These are phyloP conservation scores for Penicillium freii DNA, from an alignment of 2,329 filamentous ascomycete species.

Conservation along the genomic window DNA sequence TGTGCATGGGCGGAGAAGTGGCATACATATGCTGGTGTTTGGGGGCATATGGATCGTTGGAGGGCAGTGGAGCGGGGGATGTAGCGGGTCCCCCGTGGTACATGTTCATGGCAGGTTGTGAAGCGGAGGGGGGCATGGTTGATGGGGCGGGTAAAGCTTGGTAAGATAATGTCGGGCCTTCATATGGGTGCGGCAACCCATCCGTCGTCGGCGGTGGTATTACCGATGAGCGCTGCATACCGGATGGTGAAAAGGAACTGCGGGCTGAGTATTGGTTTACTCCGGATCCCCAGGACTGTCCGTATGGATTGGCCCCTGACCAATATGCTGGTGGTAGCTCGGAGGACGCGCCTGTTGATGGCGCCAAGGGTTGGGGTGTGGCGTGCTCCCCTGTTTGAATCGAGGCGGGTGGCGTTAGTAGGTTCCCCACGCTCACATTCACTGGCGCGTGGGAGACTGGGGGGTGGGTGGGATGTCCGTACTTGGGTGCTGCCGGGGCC, in stretches of 20 bases:
- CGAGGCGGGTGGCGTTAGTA: conserved; percentile 61
- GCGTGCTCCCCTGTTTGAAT: conserved; percentile 51
- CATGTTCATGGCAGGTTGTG: conserved; percentile 48
- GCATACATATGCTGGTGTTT: conserved; percentile 51
- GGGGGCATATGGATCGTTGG: conserved; percentile 59
- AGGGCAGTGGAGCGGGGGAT: conserved; percentile 53
- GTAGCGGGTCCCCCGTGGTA: conserved; percentile 25
- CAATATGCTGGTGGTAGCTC: conserved; percentile 57
- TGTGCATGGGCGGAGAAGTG: conserved; percentile 47
- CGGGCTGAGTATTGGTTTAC: conserved; percentile 45
- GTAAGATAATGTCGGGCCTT: conserved; percentile 60
- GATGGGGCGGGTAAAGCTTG: conserved; percentile 57
- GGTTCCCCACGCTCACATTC: conserved; percentile 58
- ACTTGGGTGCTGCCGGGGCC: conserved; percentile 51
- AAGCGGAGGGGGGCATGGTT: conserved; percentile 24
- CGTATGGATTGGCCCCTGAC: conserved; percentile 59
- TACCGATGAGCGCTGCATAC: conserved; percentile 51
- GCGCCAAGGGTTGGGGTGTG: conserved; percentile 52
- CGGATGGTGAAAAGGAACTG: conserved; percentile 59
- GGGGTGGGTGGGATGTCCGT: conserved; percentile 38
- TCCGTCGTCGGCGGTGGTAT: conserved; percentile 62
- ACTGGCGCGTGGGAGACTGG: conserved; percentile 43
- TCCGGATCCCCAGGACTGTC: conserved; percentile 46
- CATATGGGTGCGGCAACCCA: conserved; percentile 66
- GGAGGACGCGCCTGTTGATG: conserved; percentile 46